Conservation (phyloP, 2,329 filamentous ascomycete species). For the Scedosporium dehoogii region DNA sequence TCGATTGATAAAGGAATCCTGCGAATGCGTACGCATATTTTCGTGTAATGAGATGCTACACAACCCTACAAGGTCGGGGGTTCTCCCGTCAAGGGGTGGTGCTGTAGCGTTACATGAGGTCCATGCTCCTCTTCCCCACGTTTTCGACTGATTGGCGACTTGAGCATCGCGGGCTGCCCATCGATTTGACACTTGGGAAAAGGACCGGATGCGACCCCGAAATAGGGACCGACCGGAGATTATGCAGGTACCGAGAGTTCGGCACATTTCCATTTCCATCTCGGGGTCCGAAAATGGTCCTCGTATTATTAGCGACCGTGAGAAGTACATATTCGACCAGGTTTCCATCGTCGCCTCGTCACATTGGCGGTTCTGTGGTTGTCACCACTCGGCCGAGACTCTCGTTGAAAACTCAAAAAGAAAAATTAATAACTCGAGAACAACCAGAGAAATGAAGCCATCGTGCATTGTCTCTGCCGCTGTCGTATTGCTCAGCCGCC, state of each 20-base stretch:
- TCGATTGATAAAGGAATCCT: no score
- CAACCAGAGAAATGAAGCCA: slow-evolving; percentile 19
- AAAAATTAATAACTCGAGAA: slow-evolving; percentile 11
- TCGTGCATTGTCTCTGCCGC: slow-evolving; percentile 19
- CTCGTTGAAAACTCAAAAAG: neutral
- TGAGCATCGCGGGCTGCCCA: no score
- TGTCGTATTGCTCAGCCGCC: slow-evolving; percentile 18
- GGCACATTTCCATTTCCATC: neutral
- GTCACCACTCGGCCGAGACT: neutral
- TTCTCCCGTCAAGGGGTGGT: no score
- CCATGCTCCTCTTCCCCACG: no score
- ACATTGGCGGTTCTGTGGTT: neutral
- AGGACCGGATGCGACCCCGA: neutral
- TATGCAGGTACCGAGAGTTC: neutral
- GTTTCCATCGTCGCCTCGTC: no score
- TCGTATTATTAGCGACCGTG: neutral
- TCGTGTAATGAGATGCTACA: no score
- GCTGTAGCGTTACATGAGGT: no score
- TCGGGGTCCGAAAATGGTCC: neutral
- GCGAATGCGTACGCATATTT: no score
- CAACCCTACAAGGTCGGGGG: no score
- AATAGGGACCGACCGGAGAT: neutral
- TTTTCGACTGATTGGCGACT: no score
- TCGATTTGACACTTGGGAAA: no score
- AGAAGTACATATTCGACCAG: no score